Evolutionary conservation across 192 early-diverging fungal genomes (phyloP), one percentile per base, ranked within the genome.

Genomic region (Umbelopsis isabellina): DNA sequence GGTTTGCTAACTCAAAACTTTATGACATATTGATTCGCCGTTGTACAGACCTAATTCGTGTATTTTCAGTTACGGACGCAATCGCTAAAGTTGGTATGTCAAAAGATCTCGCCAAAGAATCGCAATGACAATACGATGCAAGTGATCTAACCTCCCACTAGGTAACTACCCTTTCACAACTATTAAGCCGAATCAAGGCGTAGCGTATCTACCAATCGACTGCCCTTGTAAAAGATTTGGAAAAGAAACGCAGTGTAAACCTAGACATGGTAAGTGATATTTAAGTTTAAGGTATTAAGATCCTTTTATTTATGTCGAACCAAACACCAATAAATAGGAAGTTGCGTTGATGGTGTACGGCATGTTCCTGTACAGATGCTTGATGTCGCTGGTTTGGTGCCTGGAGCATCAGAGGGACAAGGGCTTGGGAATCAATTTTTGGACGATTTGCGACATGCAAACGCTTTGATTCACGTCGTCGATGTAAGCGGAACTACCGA

Each of bases 401-500:
- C 93, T 1, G 93, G 93, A 4, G 93, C 93, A 11, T 88, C 87
- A 2, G 86, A 87, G 51, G 93, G 92, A 6, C 75, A 81, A 20
- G 92, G 91, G 0, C 82, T 94, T 52, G 92, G 91, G 15, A 94
- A 94, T 75, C 86, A 89, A 69, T 94, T 95, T 66, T 71, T 94
- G 35, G 93, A 94, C 75, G 93, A 94, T 68, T 75, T 94, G 64
- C 83, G 93, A 52, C 82, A 83, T 15, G 93, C 93, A 46, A 88
- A 93, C 66, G 87, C 87, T 10, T 76, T 95, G 50, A 89, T 95
- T 72, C 93, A 95, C 69, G 92, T 95, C 21, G 93, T 95, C 1
- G 93, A 95, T 66, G 91, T 89, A 12, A 91, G 90, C 20, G 93
- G 93, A 5, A 94, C 90, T 4, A 95, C 93, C 0, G 93, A 95